A percentile compares a stretch with the other conserved stretches of the same genome.
phyloP scores from a whole-genome alignment of 2,329 filamentous ascomycete genomes.

The Xylaria sp. region DNA sequence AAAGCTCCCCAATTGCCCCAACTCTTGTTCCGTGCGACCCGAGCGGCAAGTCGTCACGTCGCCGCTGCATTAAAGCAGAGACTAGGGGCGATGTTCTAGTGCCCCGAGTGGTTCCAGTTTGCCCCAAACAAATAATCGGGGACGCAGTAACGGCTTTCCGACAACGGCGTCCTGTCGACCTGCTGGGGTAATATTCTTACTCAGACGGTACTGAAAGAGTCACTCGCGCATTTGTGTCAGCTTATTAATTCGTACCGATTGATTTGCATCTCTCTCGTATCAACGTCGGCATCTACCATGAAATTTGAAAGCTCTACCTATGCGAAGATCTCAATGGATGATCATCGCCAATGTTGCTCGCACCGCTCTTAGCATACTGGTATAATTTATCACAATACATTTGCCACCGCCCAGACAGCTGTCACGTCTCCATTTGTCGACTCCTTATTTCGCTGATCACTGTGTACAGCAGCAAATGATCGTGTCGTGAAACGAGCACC shows the following conservation, averaged over 20 bases:
- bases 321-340: slow-evolving; percentile 17
- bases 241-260: slow-evolving; percentile 22
- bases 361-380: background rate
- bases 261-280: background rate
- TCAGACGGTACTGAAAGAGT: slow-evolving; percentile 19
- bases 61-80: background rate
- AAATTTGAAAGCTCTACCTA: background rate
- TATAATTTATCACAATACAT: background rate
- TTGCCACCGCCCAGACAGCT: slow-evolving; percentile 17
- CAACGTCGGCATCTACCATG: background rate
- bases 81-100: background rate
- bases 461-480: background rate
- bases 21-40: background rate
- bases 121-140: slow-evolving; percentile 23
- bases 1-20: background rate
- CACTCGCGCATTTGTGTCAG: slow-evolving; percentile 18
- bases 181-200: slow-evolving; percentile 21
- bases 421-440: background rate
- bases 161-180: slow-evolving; percentile 26
- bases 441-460: background rate
- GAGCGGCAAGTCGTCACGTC: background rate
- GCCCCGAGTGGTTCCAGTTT: slow-evolving; percentile 14
- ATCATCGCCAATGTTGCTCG: background rate
- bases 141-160: slow-evolving; percentile 17
- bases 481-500: background rate